Conservation (phyloP, 129 eudicot species). For the Flaveria linearis region DNA sequence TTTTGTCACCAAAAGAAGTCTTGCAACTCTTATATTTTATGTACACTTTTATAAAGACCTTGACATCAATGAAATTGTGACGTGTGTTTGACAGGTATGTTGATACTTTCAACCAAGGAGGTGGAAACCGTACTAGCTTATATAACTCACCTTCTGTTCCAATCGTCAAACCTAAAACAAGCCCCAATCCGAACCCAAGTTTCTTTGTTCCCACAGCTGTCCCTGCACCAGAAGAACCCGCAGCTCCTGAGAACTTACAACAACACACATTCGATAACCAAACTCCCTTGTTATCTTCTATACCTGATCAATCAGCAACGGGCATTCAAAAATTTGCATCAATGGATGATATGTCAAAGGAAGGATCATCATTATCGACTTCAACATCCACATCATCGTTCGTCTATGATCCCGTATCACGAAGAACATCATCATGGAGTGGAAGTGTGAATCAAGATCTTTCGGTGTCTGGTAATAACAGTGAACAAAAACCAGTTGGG, state of each 20-base stretch:
- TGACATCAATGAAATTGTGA: neutral
- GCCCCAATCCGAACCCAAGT: slow-evolving; percentile 40
- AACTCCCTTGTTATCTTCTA: slow-evolving; percentile 29
- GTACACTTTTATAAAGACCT: neutral
- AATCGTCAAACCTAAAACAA: slow-evolving; percentile 41
- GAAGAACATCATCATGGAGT: slow-evolving; percentile 90
- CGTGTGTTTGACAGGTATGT: slow-evolving; percentile 67
- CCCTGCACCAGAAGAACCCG: slow-evolving; percentile 35
- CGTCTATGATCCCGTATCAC: slow-evolving; percentile 37
- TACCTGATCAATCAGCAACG: slow-evolving; percentile 30
- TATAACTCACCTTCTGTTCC: slow-evolving; percentile 79
- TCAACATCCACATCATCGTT: slow-evolving; percentile 18
- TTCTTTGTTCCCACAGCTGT: slow-evolving; percentile 79
- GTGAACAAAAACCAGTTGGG: slow-evolving; percentile 50
- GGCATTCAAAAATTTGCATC: slow-evolving; percentile 64
- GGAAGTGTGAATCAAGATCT: slow-evolving; percentile 46
- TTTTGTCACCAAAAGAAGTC: neutral
- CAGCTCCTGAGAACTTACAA: slow-evolving; percentile 29
- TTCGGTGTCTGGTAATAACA: slow-evolving; percentile 35
- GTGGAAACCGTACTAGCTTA: slow-evolving; percentile 62
- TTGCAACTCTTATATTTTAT: neutral
- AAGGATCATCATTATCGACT: slow-evolving; percentile 28
- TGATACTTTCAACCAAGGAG: slow-evolving; percentile 93
- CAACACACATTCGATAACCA: slow-evolving; percentile 34
- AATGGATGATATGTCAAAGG: slow-evolving; percentile 57